Evolutionary conservation across 208 protist species (phyloP).

Genomic region (Wallacemonas sp.): DNA sequence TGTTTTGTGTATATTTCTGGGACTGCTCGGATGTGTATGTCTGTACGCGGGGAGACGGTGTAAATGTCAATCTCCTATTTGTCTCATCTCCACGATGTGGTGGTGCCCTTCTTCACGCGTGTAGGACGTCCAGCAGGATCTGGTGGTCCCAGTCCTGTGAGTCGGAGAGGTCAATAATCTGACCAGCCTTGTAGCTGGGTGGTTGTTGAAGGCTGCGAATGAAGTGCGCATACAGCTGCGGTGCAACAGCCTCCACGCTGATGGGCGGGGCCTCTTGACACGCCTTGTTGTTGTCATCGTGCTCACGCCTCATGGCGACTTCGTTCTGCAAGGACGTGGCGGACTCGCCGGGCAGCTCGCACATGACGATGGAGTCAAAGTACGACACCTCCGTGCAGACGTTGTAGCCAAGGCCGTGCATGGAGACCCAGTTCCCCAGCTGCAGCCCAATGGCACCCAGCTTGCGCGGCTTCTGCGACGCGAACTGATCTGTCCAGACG

Average conservation of each 20-base stretch:
- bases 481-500: constrained; percentile 66
- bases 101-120: neutral
- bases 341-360: constrained; percentile 65
- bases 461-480: constrained; percentile 41
- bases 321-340: constrained; percentile 69
- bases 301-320: constrained; percentile 24
- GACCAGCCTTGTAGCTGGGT: constrained; percentile 15
- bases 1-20: no score
- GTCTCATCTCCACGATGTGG: no score
- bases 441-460: constrained; percentile 86
- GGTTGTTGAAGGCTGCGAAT: constrained; percentile 43
- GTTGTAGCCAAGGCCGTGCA: constrained; percentile 88
- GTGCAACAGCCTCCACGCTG: constrained; percentile 13
- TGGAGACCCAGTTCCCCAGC: constrained; percentile 87
- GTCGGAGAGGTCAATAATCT: constrained; percentile 34
- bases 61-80: no score
- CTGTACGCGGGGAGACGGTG: no score
- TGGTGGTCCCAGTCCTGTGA: constrained; percentile 32
- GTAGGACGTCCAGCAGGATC: constrained; percentile 23
- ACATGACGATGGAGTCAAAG: constrained; percentile 88
- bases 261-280: constrained; percentile 12
- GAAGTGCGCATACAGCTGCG: constrained; percentile 28
- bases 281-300: neutral
- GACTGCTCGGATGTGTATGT: no score
- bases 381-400: constrained; percentile 60